phyloP scores from a whole-genome alignment of 768 basidiomycete genomes.

The Auricularia sp. region DNA sequence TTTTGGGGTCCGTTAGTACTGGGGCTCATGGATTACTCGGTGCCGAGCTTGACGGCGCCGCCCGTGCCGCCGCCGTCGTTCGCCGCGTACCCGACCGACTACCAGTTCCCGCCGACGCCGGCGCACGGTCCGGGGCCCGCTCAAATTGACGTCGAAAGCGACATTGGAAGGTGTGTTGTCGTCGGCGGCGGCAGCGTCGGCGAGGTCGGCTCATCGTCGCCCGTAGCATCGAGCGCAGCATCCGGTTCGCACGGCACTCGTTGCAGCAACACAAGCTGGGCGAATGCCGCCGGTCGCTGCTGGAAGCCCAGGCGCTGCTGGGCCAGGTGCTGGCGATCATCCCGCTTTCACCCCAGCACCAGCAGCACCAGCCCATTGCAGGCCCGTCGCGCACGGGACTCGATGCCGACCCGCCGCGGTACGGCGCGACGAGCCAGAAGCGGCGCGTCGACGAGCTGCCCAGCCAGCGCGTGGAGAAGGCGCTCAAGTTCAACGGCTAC shows the following conservation, averaged over 20 bases:
- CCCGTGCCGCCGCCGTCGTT: no score
- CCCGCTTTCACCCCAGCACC: neutral
- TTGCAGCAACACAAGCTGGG: neutral
- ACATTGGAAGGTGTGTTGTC: no score
- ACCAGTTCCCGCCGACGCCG: no score
- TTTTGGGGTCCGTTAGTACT: no score
- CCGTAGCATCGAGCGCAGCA: neutral
- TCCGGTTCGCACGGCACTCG: neutral
- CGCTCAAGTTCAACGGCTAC: neutral
- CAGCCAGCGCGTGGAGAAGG: neutral
- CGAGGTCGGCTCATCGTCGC: no score
- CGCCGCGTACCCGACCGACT: no score
- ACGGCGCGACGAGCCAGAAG: neutral
- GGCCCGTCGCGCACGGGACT: neutral
- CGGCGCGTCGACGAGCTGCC: neutral
- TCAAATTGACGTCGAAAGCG: no score
- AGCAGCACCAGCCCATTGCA: neutral
- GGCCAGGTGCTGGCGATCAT: neutral
- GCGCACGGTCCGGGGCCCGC: no score
- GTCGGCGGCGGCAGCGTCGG: no score
- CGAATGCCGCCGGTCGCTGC: neutral
- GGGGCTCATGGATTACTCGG: no score
- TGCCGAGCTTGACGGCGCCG: no score
- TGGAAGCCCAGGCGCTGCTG: neutral
- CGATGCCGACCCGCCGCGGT: neutral